These are phyloP conservation scores for Trichoderma hamatum DNA, from an alignment of 2,329 filamentous ascomycete genomes.

Conservation along the genomic window DNA sequence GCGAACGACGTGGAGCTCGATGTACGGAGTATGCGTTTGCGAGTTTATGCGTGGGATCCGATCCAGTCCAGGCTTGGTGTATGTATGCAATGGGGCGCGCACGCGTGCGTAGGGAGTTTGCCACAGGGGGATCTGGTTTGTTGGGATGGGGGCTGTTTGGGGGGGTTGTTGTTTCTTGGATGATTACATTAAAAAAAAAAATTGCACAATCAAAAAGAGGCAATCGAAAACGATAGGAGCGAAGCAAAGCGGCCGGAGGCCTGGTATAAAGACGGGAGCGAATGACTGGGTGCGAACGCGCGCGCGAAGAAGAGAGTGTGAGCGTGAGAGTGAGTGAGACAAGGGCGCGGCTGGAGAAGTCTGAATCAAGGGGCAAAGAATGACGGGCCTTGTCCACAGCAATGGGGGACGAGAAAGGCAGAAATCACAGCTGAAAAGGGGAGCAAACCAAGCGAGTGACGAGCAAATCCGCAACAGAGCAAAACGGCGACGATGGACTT, in stretches of 20 bases:
- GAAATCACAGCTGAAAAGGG: background rate
- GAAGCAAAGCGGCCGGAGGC: background rate
- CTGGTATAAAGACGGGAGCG: background rate
- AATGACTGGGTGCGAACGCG: constrained; percentile 3
- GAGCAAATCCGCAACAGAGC: background rate
- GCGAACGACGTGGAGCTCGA: constrained; percentile 21
- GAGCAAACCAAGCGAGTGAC: constrained; percentile 20
- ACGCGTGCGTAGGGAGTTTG: background rate
- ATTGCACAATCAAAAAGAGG: background rate
- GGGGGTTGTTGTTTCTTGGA: background rate
- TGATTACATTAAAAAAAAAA: background rate
- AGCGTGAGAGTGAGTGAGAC: constrained; percentile 3
- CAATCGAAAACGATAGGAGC: constrained; percentile 17
- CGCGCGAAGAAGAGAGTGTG: constrained; percentile 6
- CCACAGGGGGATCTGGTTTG: constrained; percentile 6
- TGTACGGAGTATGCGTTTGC: constrained; percentile 23
- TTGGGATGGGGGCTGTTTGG: constrained; percentile 10
- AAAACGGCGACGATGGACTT: background rate
- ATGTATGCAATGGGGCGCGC: constrained; percentile 25
- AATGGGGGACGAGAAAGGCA: background rate
- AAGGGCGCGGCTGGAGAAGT: background rate
- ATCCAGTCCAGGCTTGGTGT: constrained; percentile 19
- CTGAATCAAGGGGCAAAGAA: constrained; percentile 17
- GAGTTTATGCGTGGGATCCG: constrained; percentile 17
- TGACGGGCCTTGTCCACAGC: constrained; percentile 10